Base-by-base conservation (phyloP, 1,284 basidiomycete species). In the Ganoderma sp. region DNA sequence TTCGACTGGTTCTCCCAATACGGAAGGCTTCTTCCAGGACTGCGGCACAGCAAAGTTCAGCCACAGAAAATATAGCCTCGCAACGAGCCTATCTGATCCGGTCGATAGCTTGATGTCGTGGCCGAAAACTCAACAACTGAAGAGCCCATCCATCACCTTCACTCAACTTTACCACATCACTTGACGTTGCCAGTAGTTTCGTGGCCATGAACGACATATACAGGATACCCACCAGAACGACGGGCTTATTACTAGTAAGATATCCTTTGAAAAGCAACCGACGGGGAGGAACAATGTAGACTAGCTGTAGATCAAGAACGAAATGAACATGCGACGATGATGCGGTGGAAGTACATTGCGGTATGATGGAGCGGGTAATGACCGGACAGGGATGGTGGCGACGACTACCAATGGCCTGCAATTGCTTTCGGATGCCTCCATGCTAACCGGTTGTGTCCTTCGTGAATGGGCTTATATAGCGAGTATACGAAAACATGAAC, bases 301-400 rank as follows among this genome's bases (percentile, higher is more conserved):
- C 58, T 43, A 42, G 41, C 37, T 41, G 22, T 60, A 42, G 58
- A 41, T 41, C 12, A 60, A 64, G 32, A 60, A 54, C 58, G 52
- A 50, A 54, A 22, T 57, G 25, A 61, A 42, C 52, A 56, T 56
- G 52, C 52, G 15, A 34, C 32, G 17, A 56, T 56, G 52, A 56
- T 34, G 58, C 50, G 19, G 22, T 63, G 22, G 19, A 39, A 63
- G 19, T 63, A 62, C 61, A 62, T 48, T 45, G 43, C 61, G 50
- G 37, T 64, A 64, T 64, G 37, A 41, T 39, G 39, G 37, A 41
- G 37, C 37, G 32, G 25, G 61, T 59, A 63, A 67, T 34, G 66
- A 67, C 66, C 56, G 61, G 65, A 66, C 65, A 54, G 41, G 61
- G 61, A 66, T 43, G 37, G 32, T 42, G 50, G 25, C 45, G 45